Base-by-base conservation (phyloP, 176 grass and related monocot genomes). In the Cocos nucifera region DNA sequence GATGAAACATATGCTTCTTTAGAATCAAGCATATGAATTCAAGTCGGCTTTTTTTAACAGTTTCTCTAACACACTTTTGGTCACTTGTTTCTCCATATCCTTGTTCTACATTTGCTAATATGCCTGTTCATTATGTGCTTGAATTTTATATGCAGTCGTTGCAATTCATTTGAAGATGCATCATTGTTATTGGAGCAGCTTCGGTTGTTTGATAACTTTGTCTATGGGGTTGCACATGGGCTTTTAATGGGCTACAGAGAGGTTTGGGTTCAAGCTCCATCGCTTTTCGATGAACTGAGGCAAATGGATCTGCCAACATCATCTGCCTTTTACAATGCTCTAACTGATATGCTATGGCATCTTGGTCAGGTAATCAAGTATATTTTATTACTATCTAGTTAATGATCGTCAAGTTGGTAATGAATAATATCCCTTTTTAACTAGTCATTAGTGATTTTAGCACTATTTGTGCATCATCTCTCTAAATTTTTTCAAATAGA, bases 291-390 rank as follows among this genome's bases (percentile, higher is more conserved):
- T 63, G 77, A 98, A 53, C 53, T 98, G 73, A 86, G 77, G 49
- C 73, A 56, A 54, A 98, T 92, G 87, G 93, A 98, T 79, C 53
- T 78, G 53, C 63, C 93, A 79, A 92, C 93, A 61, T 92, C 93
- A 19, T 98, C 87, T 55, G 93, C 93, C 51, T 98, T 98, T 70
- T 98, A 98, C 56, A 98, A 98, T 74, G 93, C 93, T 53, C 78
- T 98, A n/a, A 98, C 87, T 64, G 93, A 98, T 75, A 81, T 98
- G 76, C 72, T 98, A 59, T 98, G 93, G 93, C 93, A 98, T 89
- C 92, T 98, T 83, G 93, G 93, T 48, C 93, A 98, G 93, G 93
- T 98, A 80, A 65, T 44, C 9, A 44, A 14, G 35, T 10, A 44
- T 44, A 44, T 12, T 44, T 44, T 44, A 10, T 44, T 44, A 14